Percentiles rank a stretch among this genome's conserved stretches.
phyloP scores from a whole-genome alignment of 345 rosid species.

The Eucalyptus cladocalyx region DNA sequence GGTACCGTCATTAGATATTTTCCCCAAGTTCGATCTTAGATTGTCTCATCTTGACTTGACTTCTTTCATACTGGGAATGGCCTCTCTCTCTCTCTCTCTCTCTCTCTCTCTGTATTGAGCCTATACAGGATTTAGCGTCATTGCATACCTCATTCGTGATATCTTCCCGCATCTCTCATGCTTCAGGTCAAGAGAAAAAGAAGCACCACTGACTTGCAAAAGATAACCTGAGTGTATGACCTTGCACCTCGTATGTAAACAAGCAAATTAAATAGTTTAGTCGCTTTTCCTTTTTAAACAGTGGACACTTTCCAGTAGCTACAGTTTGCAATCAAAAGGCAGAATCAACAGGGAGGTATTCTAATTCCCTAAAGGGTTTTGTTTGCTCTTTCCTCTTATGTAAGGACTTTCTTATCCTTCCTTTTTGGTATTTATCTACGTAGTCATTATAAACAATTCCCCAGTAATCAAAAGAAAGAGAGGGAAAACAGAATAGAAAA shows the following conservation, averaged over 20 bases:
- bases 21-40: no score
- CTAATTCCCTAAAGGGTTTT: neutral
- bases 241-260: neutral
- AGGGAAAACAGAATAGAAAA: neutral
- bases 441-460: neutral
- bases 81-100: neutral
- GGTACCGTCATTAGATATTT: no score
- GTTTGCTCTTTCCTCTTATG: neutral
- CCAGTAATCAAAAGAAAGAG: neutral
- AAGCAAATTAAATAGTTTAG: no score
- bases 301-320: neutral
- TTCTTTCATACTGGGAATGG: no score
- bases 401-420: neutral
- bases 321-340: neutral
- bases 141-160: neutral
- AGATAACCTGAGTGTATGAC: neutral
- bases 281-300: no score
- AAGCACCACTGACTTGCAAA: neutral
- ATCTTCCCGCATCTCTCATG: neutral
- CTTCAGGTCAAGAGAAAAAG: neutral
- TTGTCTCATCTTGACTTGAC: no score
- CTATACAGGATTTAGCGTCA: neutral
- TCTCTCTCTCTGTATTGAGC: no score
- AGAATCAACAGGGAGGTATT: neutral
- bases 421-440: neutral